A percentile compares a stretch with the other conserved stretches of the same genome.
These are phyloP conservation scores for Ustilago cynodontis DNA, from an alignment of 1,284 basidiomycete genomes.

Conservation along the genomic window DNA sequence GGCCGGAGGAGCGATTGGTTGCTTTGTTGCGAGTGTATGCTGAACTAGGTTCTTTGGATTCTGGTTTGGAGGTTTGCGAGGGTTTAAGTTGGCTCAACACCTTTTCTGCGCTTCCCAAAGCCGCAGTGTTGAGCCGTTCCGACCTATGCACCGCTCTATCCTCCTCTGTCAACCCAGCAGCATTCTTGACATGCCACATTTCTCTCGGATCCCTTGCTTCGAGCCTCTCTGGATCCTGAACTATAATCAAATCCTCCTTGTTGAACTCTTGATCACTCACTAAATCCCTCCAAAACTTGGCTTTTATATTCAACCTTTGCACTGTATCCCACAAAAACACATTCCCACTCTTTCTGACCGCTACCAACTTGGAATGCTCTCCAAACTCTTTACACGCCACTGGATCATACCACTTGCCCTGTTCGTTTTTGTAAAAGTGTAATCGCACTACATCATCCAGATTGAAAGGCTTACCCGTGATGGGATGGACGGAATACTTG, in stretches of 20 bases:
- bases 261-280: slow-evolving; percentile 83
- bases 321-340: slow-evolving; percentile 85
- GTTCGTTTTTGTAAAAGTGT: slow-evolving; percentile 78
- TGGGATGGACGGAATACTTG: slow-evolving; percentile 80
- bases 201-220: slow-evolving; percentile 21
- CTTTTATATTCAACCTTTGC: slow-evolving; percentile 78
- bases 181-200: slow-evolving; percentile 67
- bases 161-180: slow-evolving; percentile 55
- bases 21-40: slow-evolving; percentile 70
- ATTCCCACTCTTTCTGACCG: slow-evolving; percentile 76
- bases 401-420: slow-evolving; percentile 69
- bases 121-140: slow-evolving; percentile 65
- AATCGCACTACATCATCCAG: slow-evolving; percentile 87
- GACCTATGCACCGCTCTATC: slow-evolving; percentile 58
- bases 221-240: slow-evolving; percentile 73
- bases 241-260: slow-evolving; percentile 88
- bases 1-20: slow-evolving; percentile 89
- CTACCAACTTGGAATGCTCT: slow-evolving; percentile 72
- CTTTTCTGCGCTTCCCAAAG: slow-evolving; percentile 64
- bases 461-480: slow-evolving; percentile 83
- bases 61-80: neutral
- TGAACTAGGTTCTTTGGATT: slow-evolving; percentile 1
- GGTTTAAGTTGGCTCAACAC: slow-evolving; percentile 52
- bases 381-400: slow-evolving; percentile 73
- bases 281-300: slow-evolving; percentile 80